Percentiles rank a stretch among this genome's conserved stretches.
These are phyloP conservation scores for Dionaea muscipula DNA, from an alignment of 179 eudicot species.

Conservation along the genomic window DNA sequence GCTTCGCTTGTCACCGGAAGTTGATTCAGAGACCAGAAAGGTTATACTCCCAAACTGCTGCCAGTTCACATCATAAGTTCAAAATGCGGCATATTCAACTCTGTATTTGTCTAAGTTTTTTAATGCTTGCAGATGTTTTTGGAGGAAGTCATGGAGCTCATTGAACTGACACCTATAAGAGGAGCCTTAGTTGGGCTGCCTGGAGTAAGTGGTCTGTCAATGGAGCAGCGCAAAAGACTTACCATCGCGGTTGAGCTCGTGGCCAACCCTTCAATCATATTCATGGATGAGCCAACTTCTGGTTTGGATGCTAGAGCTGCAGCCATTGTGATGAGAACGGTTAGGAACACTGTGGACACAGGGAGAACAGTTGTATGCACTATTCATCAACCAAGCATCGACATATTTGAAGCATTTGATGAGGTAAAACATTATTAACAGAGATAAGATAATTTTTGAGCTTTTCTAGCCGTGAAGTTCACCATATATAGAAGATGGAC, in stretches of 20 bases:
- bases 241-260: slow-evolving; percentile 16
- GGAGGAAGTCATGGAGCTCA: slow-evolving; percentile 47
- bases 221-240: slow-evolving; percentile 17
- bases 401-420: slow-evolving; percentile 58
- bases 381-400: slow-evolving; percentile 41
- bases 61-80: no score
- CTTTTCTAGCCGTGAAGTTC: no score
- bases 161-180: slow-evolving; percentile 23
- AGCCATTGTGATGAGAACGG: slow-evolving; percentile 35
- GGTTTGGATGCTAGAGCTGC: slow-evolving; percentile 16
- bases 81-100: no score
- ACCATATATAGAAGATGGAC: neutral
- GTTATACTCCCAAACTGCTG: no score
- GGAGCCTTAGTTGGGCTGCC: slow-evolving; percentile 12
- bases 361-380: slow-evolving; percentile 58
- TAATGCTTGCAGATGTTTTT: slow-evolving; percentile 16
- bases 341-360: slow-evolving; percentile 42
- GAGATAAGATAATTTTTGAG: no score
- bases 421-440: slow-evolving; percentile 15
- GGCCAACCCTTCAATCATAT: slow-evolving; percentile 16
- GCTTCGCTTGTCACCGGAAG: no score
- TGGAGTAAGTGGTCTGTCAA: slow-evolving; percentile 12
- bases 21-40: no score
- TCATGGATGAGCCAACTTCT: slow-evolving; percentile 30
- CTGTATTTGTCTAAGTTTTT: no score